Evolutionary conservation across 2,329 filamentous ascomycete genomes (phyloP), one percentile per base, ranked within the genome.

Genomic region (Fusarium scirpi): DNA sequence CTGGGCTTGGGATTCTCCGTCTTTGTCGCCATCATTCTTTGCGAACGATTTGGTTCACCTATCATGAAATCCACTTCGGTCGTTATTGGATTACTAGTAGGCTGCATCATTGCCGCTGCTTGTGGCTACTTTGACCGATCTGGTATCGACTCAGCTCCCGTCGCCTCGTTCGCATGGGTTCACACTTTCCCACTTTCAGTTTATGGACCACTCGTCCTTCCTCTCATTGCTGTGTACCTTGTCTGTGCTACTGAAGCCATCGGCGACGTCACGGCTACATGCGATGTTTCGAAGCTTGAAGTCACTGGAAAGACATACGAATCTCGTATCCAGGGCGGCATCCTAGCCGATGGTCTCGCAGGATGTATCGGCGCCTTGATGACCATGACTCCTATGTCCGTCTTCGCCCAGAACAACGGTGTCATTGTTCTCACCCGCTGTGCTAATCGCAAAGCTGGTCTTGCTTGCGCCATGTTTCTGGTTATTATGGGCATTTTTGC

Each of bases 61-160:
- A 91, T 96, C 70, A 94, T 96, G 91, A 94, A 94, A 77, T 92
- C 90, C 4, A 91, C 89, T 10, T 90, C 90, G 30, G 92, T 95
- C 32, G 88, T 94, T 44, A 84, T 94, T 59, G 92, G 93, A 16
- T 84, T 94, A 8, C 85, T 94, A 0, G 77, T 91, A 2, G 93
- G 93, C 47, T 94, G 92, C 80, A 91, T 94, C 74, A 92, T 96
- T 65, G 92, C 91, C 13, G 92, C 86, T 0, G 92, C 92, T 2
- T 90, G 87, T 54, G 92, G 92, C 30, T 96, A 95, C 80, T 95
- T 94, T 76, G 91, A 92, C 76, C 83, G 84, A n/a, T 85, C 84
- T n/a, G 85, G 88, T 29, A 94, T 97, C 76, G 87, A 92, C 71
- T 81, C 85, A 13, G 92, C 92, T 0, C 92, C 92, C 0, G 89